phyloP scores from a whole-genome alignment of 2,329 filamentous ascomycete genomes.

The Aspergillus arachidicola region DNA sequence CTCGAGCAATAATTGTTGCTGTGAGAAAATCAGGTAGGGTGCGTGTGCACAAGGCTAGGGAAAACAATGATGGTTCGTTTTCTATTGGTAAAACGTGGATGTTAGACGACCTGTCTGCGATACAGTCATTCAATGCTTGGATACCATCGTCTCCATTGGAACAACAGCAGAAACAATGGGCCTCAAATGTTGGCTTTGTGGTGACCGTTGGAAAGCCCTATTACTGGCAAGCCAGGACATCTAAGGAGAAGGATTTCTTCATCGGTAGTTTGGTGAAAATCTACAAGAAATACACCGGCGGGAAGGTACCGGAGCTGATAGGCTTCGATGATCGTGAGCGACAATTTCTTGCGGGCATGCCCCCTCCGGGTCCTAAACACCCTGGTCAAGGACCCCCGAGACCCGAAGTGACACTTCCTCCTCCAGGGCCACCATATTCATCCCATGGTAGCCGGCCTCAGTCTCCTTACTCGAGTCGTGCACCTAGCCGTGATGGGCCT shows the following conservation, averaged over 20 bases:
- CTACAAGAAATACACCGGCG: slow-evolving; percentile 92
- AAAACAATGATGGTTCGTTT: slow-evolving; percentile 91
- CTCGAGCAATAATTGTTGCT: slow-evolving; percentile 86
- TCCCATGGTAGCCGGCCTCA: slow-evolving; percentile 31
- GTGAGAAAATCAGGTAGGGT: slow-evolving; percentile 91
- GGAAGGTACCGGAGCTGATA: slow-evolving; percentile 73
- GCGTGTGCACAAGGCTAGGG: slow-evolving; percentile 93
- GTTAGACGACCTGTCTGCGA: slow-evolving; percentile 80
- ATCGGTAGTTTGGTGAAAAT: slow-evolving; percentile 96
- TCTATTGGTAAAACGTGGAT: slow-evolving; percentile 99
- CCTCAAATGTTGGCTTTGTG: slow-evolving; percentile 78
- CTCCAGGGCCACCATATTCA: slow-evolving; percentile 32
- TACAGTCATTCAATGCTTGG: slow-evolving; percentile 77
- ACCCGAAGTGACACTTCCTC: slow-evolving; percentile 26
- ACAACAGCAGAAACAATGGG: slow-evolving; percentile 70
- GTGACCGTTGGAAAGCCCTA: slow-evolving; percentile 92
- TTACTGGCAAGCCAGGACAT: slow-evolving; percentile 91
- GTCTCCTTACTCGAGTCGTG: slow-evolving; percentile 34
- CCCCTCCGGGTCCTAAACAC: slow-evolving; percentile 28
- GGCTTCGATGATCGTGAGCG: slow-evolving; percentile 82
- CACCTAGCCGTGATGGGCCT: slow-evolving; percentile 41
- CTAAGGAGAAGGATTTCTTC: slow-evolving; percentile 98
- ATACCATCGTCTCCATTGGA: slow-evolving; percentile 61
- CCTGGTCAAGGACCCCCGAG: slow-evolving; percentile 25
- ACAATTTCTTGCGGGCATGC: slow-evolving; percentile 69